Percentiles rank a stretch among this genome's conserved stretches.
phyloP scores from a whole-genome alignment of 768 basidiomycete genomes.

The Russula dissimulans region DNA sequence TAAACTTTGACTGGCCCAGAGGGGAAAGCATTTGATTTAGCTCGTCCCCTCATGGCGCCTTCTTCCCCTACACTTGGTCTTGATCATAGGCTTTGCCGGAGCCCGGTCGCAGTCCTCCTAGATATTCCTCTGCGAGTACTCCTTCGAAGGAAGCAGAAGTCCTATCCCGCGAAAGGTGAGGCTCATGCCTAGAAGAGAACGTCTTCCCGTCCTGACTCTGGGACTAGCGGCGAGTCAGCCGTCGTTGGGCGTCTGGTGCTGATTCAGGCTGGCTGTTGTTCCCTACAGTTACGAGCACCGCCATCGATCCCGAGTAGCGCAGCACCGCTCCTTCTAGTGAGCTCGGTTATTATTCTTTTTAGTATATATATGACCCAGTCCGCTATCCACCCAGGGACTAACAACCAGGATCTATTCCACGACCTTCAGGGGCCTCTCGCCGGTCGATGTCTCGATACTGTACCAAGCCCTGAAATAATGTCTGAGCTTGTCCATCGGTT shows the following conservation, averaged over 20 bases:
- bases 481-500: background rate
- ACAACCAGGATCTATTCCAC: background rate
- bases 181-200: background rate
- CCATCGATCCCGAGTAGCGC: background rate
- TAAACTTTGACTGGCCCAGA: background rate
- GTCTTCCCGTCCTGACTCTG: background rate
- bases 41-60: background rate
- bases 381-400: background rate
- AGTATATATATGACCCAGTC: background rate
- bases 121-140: background rate
- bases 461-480: background rate
- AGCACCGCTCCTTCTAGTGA: constrained; percentile 2
- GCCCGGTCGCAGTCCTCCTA: background rate
- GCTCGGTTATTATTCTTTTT: background rate
- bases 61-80: background rate
- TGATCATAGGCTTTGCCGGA: background rate
- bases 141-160: background rate
- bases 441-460: background rate
- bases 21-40: background rate
- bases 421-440: background rate
- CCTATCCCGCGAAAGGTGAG: background rate
- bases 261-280: background rate
- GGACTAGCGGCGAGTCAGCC: background rate
- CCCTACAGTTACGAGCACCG: background rate
- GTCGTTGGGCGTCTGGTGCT: background rate